phyloP scores from a whole-genome alignment of 495 filamentous ascomycete species.

The Penicillium longicatenatum region DNA sequence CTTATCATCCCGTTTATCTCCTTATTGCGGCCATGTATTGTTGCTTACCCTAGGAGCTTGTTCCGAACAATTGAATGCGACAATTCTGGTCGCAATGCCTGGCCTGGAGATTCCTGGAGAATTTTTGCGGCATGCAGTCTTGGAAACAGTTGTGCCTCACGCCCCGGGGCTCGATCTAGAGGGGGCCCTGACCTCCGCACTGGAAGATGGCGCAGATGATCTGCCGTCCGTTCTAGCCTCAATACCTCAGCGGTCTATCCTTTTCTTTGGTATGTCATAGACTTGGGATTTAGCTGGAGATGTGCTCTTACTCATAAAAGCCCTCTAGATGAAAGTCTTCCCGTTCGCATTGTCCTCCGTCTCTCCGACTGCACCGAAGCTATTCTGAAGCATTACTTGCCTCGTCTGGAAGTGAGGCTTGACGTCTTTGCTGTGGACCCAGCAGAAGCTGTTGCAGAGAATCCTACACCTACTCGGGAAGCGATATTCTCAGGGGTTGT shows the following conservation, averaged over 20 bases:
- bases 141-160: slow-evolving; percentile 79
- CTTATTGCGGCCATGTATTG: slow-evolving; percentile 16
- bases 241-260: slow-evolving; percentile 53
- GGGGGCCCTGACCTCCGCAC: slow-evolving; percentile 51
- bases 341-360: slow-evolving; percentile 70
- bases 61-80: slow-evolving; percentile 26
- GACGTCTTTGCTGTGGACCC: slow-evolving; percentile 73
- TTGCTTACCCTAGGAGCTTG: background rate
- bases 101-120: slow-evolving; percentile 50
- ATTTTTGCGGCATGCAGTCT: slow-evolving; percentile 69
- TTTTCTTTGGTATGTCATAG: slow-evolving; percentile 69
- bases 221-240: slow-evolving; percentile 48
- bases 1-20: slow-evolving; percentile 25
- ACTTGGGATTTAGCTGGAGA: slow-evolving; percentile 14
- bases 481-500: slow-evolving; percentile 65
- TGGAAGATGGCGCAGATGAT: slow-evolving; percentile 50
- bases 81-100: slow-evolving; percentile 38
- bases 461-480: slow-evolving; percentile 58
- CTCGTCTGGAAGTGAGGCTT: slow-evolving; percentile 64
- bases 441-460: slow-evolving; percentile 45
- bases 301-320: slow-evolving; percentile 65
- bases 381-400: slow-evolving; percentile 59
- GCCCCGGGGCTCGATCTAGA: slow-evolving; percentile 67
- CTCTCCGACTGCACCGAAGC: slow-evolving; percentile 64
- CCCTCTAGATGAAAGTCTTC: slow-evolving; percentile 73